phyloP scores from a whole-genome alignment of 495 filamentous ascomycete genomes.

The Aspergillus incahuasiensis region DNA sequence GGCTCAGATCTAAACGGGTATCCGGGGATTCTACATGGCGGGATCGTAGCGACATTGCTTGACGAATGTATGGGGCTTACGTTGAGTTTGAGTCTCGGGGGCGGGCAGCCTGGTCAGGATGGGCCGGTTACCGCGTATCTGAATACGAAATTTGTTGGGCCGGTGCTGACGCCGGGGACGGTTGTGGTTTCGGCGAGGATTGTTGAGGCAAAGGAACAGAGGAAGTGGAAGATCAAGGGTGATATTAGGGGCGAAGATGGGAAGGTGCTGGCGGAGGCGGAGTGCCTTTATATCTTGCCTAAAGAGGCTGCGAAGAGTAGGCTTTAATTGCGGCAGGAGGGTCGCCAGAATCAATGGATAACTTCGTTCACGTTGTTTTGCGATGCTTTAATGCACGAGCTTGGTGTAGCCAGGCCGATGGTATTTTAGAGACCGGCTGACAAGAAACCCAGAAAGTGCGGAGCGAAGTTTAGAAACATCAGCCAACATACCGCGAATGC shows the following conservation, averaged over 20 bases:
- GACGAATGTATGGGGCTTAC: constrained; percentile 54
- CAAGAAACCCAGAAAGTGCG: too few species aligned
- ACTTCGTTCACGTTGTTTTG: too few species aligned
- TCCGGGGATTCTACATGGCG: constrained; percentile 55
- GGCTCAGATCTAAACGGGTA: constrained; percentile 50
- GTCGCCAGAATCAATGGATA: too few species aligned
- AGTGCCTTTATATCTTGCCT: constrained; percentile 41
- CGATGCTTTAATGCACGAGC: too few species aligned
- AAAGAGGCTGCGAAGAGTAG: constrained; percentile 9
- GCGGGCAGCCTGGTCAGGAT: constrained; percentile 1
- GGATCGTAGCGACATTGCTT: constrained; percentile 42
- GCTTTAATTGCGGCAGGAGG: background rate
- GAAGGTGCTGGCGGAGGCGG: constrained; percentile 37
- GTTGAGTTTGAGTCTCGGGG: constrained; percentile 20
- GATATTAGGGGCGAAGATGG: constrained; percentile 38
- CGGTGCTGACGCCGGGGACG: constrained; percentile 49
- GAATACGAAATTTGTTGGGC: constrained; percentile 51
- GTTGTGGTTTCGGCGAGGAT: constrained; percentile 46
- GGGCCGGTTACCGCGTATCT: constrained; percentile 51
- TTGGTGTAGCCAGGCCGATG: too few species aligned
- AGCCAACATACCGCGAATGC: too few species aligned
- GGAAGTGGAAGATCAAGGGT: constrained; percentile 44
- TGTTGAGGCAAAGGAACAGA: constrained; percentile 30
- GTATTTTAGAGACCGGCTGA: too few species aligned
- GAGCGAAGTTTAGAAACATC: too few species aligned